Conservation (phyloP, 2,329 filamentous ascomycete species). For the Alternaria atra region DNA sequence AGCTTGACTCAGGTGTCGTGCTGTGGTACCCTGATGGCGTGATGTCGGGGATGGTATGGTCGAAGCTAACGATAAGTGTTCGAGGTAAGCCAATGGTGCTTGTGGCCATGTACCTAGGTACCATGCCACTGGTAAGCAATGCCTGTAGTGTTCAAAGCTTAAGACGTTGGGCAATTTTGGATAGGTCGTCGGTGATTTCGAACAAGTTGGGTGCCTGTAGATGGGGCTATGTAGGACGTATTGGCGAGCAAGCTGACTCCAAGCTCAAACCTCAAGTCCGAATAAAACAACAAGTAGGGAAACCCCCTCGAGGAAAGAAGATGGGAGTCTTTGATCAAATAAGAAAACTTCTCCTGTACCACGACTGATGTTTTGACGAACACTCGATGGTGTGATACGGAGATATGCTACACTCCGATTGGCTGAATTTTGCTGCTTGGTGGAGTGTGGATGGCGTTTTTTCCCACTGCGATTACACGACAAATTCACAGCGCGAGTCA, state of each 20-base stretch:
- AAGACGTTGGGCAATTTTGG: not conserved
- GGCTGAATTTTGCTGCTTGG: slow-evolving; percentile 2
- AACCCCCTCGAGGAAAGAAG: not conserved
- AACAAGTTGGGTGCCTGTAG: not conserved
- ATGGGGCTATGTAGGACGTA: not conserved
- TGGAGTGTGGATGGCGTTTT: slow-evolving; percentile 23
- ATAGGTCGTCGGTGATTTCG: not conserved
- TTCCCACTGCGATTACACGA: not conserved
- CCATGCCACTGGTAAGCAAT: not conserved
- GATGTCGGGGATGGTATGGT: slow-evolving; percentile 9
- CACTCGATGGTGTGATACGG: not conserved
- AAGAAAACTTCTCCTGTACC: not conserved
- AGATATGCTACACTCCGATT: slow-evolving; percentile 26
- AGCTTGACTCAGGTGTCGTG: not conserved
- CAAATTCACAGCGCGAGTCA: not conserved
- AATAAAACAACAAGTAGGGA: not conserved
- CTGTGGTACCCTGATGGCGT: slow-evolving; percentile 31
- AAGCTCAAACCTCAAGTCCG: not conserved
- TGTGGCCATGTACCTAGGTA: not conserved
- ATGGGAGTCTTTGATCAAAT: not conserved
- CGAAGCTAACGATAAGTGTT: not conserved
- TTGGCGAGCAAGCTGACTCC: not conserved
- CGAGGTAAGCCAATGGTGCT: not conserved
- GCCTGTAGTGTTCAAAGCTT: not conserved
- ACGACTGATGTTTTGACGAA: not conserved